Conservation (phyloP, 1,139 yeast species). For the Taphrina sp. region DNA sequence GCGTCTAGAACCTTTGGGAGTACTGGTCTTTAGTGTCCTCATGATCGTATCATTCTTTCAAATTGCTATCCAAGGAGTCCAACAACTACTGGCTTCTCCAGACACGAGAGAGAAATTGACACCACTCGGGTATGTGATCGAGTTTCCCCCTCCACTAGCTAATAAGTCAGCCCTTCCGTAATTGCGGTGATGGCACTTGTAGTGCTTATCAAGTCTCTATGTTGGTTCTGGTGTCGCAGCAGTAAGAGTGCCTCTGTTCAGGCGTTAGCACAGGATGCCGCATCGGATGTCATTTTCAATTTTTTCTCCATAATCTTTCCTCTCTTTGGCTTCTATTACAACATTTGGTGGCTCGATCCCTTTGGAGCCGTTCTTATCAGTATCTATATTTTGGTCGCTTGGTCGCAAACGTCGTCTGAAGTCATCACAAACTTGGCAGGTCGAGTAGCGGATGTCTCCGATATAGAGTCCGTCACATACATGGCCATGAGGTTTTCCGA, state of each 20-base stretch:
- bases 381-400: slow-evolving; percentile 59
- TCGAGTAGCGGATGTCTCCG: slow-evolving; percentile 57
- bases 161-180: slow-evolving; percentile 51
- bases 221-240: slow-evolving; percentile 65
- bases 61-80: slow-evolving; percentile 63
- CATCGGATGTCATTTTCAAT: slow-evolving; percentile 72
- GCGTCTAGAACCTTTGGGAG: slow-evolving; percentile 75
- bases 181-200: slow-evolving; percentile 62
- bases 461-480: slow-evolving; percentile 65
- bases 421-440: slow-evolving; percentile 76
- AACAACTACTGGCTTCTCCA: slow-evolving; percentile 39
- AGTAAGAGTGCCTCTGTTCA: slow-evolving; percentile 67
- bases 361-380: slow-evolving; percentile 67
- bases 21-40: slow-evolving; percentile 66
- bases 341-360: slow-evolving; percentile 72
- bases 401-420: slow-evolving; percentile 56
- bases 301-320: slow-evolving; percentile 69
- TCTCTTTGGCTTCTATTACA: slow-evolving; percentile 53
- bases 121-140: slow-evolving; percentile 3
- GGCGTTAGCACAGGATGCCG: slow-evolving; percentile 79
- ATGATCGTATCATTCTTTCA: slow-evolving; percentile 71
- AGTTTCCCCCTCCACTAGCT: neutral
- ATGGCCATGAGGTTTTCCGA: slow-evolving; percentile 69
- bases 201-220: slow-evolving; percentile 57
- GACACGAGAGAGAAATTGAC: slow-evolving; percentile 46